phyloP scores from a whole-genome alignment of 2,329 filamentous ascomycete species.

The Rhynchosporium secalis region DNA sequence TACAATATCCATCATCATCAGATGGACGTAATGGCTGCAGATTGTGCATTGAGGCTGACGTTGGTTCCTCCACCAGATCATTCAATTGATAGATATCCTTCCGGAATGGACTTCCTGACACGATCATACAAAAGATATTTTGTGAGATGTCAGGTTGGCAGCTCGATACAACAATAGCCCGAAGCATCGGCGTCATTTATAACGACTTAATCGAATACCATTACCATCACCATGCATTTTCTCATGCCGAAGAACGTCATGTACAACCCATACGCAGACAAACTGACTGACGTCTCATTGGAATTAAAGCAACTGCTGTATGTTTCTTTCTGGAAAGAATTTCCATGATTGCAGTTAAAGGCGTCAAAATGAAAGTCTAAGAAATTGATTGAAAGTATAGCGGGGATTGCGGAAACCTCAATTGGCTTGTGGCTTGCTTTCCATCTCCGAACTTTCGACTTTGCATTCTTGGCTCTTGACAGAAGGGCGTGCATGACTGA shows the following conservation, averaged over 20 bases:
- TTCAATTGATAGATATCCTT: too few species aligned
- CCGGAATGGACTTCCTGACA: too few species aligned
- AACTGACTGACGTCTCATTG: background rate
- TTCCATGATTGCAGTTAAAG: too few species aligned
- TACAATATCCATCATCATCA: background rate
- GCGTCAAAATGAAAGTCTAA: too few species aligned
- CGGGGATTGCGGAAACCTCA: background rate
- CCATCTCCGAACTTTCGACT: background rate
- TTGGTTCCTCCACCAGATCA: background rate
- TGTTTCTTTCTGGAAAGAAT: too few species aligned
- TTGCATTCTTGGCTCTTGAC: background rate
- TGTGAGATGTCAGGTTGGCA: background rate
- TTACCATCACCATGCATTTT: background rate
- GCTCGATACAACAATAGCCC: conserved; percentile 10
- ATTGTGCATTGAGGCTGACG: background rate
- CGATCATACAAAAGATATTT: too few species aligned
- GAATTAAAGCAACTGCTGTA: background rate
- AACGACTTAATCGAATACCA: background rate
- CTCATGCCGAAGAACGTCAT: background rate
- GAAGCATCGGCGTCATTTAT: background rate
- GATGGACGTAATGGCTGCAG: background rate
- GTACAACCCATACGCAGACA: too few species aligned
- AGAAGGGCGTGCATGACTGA: conserved; percentile 7
- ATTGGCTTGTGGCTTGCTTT: background rate
- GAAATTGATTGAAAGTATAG: too few species aligned